Evolutionary conservation across 2,329 filamentous ascomycete species (phyloP).

Genomic region (Neurospora crassa): DNA sequence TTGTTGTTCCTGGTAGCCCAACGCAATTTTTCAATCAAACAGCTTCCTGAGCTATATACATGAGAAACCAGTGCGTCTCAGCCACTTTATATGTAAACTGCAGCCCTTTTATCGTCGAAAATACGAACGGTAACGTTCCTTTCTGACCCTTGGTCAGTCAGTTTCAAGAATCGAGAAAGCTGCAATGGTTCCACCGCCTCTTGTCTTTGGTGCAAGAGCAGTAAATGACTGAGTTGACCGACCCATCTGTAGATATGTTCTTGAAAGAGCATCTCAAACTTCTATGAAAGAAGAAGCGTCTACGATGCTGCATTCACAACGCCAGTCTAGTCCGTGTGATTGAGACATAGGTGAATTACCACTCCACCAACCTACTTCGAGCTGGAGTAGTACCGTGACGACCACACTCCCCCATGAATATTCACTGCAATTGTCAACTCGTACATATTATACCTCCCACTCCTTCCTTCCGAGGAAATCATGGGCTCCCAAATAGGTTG

Average conservation of each 20-base stretch:
- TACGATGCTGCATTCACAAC: neutral
- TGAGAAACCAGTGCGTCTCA: neutral
- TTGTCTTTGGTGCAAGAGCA: neutral
- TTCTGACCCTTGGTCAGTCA: neutral
- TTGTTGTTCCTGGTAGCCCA: neutral
- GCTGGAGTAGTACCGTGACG: neutral
- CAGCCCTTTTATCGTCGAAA: neutral
- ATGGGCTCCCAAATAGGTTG: neutral
- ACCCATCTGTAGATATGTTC: neutral
- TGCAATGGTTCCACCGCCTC: neutral
- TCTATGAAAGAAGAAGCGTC: neutral
- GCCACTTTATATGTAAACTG: neutral
- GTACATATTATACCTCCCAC: neutral
- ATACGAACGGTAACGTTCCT: neutral
- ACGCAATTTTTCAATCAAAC: neutral
- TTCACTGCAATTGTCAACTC: too few species aligned
- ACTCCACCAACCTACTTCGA: neutral
- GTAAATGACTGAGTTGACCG: neutral
- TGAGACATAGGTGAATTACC: neutral
- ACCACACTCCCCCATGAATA: neutral
- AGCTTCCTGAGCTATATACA: neutral
- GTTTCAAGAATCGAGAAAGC: neutral
- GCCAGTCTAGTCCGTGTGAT: neutral
- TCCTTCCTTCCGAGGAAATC: neutral
- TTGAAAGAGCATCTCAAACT: neutral